These are phyloP conservation scores for Marvania coccoides DNA, from an alignment of 139 green algal species.

Conservation along the genomic window DNA sequence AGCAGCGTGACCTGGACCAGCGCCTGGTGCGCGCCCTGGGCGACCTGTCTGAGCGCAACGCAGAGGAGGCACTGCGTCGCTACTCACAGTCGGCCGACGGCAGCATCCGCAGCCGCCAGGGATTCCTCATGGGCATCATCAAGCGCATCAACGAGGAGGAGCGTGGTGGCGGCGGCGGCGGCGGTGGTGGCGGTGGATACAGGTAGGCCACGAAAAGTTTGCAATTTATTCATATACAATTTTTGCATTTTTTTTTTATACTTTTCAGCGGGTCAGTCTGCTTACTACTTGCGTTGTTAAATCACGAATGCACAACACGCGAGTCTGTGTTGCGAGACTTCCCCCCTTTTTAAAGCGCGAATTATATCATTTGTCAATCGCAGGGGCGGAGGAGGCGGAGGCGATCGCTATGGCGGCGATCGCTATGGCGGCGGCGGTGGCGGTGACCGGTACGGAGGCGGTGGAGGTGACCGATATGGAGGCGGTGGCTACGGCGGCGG, in stretches of 20 bases:
- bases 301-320: no score
- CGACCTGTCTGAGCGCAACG: slow-evolving; percentile 28
- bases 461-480: neutral
- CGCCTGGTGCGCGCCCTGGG: slow-evolving; percentile 37
- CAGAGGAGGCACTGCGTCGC: slow-evolving; percentile 34
- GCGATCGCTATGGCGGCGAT: neutral
- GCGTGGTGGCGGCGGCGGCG: neutral
- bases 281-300: no score
- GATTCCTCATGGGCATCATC: slow-evolving; percentile 57
- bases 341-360: no score
- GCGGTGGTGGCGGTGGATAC: slow-evolving; percentile 13
- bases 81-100: slow-evolving; percentile 28
- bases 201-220: neutral
- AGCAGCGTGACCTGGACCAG: slow-evolving; percentile 30
- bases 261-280: no score
- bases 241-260: no score
- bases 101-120: slow-evolving; percentile 39
- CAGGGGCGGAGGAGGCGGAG: slow-evolving; percentile 9
- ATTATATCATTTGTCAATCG: no score
- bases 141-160: slow-evolving; percentile 37
- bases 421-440: no score
- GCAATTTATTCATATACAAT: no score
- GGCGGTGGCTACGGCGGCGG: neutral
- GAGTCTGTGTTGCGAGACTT: no score
- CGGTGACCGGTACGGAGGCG: slow-evolving; percentile 1